Percentiles rank a stretch among this genome's conserved stretches.
Conservation (phyloP, 768 basidiomycete genomes). For the Mycena rebaudengoi region DNA sequence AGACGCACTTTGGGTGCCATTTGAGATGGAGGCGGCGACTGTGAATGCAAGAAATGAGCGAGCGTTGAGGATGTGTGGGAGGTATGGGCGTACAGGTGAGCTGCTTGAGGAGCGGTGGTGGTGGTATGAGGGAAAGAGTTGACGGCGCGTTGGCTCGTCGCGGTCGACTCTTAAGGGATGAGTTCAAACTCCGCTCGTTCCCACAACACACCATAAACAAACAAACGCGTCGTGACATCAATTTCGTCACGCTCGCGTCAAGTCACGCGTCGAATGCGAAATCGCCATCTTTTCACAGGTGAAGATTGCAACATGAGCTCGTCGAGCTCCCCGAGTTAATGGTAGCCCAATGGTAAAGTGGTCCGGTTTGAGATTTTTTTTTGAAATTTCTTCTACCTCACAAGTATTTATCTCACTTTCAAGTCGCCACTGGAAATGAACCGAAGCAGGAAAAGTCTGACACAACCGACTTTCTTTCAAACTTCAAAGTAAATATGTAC, state of each 20-base stretch:
- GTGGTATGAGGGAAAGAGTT: constrained; percentile 17
- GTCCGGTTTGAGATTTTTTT: too few species aligned
- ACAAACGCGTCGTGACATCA: constrained; percentile 10
- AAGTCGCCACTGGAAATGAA: too few species aligned
- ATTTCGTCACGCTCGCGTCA: not conserved
- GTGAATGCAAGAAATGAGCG: constrained; percentile 5
- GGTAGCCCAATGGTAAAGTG: too few species aligned
- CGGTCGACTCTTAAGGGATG: constrained; percentile 16
- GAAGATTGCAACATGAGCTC: too few species aligned
- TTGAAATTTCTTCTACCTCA: too few species aligned
- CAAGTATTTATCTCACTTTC: too few species aligned
- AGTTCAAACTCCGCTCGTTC: constrained; percentile 21
- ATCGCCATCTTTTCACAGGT: too few species aligned
- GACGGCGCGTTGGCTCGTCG: constrained; percentile 3
- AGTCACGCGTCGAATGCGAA: too few species aligned
- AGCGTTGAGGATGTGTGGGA: not conserved
- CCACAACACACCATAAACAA: constrained; percentile 5
- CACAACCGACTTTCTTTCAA: too few species aligned
- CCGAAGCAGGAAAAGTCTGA: too few species aligned
- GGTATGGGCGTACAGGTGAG: constrained; percentile 3
- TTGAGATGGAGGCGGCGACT: constrained; percentile 28
- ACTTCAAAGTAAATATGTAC: too few species aligned
- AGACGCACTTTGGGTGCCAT: constrained; percentile 44
- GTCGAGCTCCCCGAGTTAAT: too few species aligned
- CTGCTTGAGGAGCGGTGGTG: constrained; percentile 13